Conservation (phyloP, 1,139 yeast species). For the Suhomyces bolitotheri region DNA sequence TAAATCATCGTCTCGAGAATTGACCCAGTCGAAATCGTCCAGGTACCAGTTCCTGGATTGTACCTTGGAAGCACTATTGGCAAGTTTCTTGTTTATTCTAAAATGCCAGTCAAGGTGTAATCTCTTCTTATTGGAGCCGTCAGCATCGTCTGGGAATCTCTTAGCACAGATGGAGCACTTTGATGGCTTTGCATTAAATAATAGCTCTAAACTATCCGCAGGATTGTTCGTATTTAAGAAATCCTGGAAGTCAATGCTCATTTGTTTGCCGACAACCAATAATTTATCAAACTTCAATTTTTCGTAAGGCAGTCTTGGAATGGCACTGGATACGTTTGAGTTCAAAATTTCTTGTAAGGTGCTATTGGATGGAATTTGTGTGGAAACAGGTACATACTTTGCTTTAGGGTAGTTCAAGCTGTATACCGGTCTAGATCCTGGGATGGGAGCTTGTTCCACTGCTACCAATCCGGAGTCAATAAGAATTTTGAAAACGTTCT, state of each 20-base stretch:
- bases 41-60: slow-evolving; percentile 86
- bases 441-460: slow-evolving; percentile 45
- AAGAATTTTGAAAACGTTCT: slow-evolving; percentile 31
- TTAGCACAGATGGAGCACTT: slow-evolving; percentile 92
- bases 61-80: slow-evolving; percentile 39
- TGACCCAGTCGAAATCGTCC: slow-evolving; percentile 71
- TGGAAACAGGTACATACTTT: slow-evolving; percentile 27
- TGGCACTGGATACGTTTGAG: slow-evolving; percentile 18
- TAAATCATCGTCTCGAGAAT: slow-evolving; percentile 62
- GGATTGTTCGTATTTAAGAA: slow-evolving; percentile 32
- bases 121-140: slow-evolving; percentile 55
- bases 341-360: slow-evolving; percentile 37
- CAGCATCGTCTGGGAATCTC: slow-evolving; percentile 65
- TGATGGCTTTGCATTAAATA: slow-evolving; percentile 66
- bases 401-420: slow-evolving; percentile 38
- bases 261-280: slow-evolving; percentile 22
- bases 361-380: slow-evolving; percentile 25
- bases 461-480: slow-evolving; percentile 40
- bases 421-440: slow-evolving; percentile 43
- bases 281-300: slow-evolving; percentile 31
- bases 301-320: slow-evolving; percentile 24
- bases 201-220: slow-evolving; percentile 25
- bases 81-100: slow-evolving; percentile 78
- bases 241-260: slow-evolving; percentile 30
- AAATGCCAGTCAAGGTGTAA: slow-evolving; percentile 95